phyloP scores from a whole-genome alignment of 305 asterid species.

The Ruellia speciosa region DNA sequence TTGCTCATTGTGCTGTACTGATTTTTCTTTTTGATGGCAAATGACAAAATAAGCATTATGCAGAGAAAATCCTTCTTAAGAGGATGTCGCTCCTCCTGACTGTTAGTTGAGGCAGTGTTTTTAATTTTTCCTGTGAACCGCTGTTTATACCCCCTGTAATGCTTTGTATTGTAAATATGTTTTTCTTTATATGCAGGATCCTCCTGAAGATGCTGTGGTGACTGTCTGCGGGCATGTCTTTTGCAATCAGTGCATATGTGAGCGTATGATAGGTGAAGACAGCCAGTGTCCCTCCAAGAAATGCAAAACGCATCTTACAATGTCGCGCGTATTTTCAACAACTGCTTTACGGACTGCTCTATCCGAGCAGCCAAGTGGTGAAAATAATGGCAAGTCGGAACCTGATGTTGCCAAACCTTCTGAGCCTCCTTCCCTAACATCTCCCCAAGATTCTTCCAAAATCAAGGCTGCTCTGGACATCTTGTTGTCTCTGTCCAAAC shows the following conservation, averaged over 20 bases:
- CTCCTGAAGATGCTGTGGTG: conserved; percentile 95
- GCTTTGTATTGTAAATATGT: background rate
- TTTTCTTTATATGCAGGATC: conserved; percentile 48
- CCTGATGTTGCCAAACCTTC: conserved; percentile 31
- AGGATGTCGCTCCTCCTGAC: background rate
- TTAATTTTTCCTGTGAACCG: no score
- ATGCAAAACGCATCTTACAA: conserved; percentile 57
- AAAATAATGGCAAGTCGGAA: conserved; percentile 27
- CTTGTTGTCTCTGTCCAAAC: conserved; percentile 43
- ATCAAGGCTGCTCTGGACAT: conserved; percentile 81
- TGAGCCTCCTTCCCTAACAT: conserved; percentile 27
- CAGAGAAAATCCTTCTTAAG: background rate
- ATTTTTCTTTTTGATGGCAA: no score
- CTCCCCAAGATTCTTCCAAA: conserved; percentile 73
- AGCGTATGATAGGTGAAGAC: conserved; percentile 75
- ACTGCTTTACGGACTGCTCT: conserved; percentile 49
- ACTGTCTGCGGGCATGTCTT: conserved; percentile 88
- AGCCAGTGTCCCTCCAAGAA: conserved; percentile 66
- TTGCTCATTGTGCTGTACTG: no score
- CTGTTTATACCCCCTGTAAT: no score
- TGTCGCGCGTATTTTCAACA: conserved; percentile 54
- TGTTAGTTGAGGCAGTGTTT: no score
- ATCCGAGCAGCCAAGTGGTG: conserved; percentile 37
- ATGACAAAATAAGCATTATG: no score
- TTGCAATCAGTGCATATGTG: conserved; percentile 92